Evolutionary conservation across 2,329 filamentous ascomycete species (phyloP).

Genomic region (Ophiostoma sp.): DNA sequence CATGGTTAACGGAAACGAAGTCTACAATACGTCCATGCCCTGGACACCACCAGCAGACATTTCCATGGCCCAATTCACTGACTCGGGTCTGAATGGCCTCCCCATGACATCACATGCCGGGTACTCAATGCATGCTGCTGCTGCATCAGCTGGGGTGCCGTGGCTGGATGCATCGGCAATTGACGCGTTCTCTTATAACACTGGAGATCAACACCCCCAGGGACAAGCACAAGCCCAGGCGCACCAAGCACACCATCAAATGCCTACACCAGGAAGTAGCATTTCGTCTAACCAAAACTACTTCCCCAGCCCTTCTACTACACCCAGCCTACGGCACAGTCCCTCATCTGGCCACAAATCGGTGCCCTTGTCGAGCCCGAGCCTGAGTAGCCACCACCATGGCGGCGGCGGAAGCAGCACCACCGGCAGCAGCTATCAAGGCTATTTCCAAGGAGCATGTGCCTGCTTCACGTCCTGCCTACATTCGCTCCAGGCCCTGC

Average conservation of each 20-base stretch:
- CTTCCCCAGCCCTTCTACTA: slow-evolving; percentile 39
- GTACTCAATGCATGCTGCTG: slow-evolving; percentile 34
- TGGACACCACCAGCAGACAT: slow-evolving; percentile 40
- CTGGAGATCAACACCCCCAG: background rate
- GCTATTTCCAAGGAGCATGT: slow-evolving; percentile 32
- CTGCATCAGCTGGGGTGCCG: slow-evolving; percentile 23
- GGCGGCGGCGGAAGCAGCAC: background rate
- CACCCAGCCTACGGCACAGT: slow-evolving; percentile 35
- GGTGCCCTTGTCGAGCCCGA: slow-evolving; percentile 24
- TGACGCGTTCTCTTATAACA: slow-evolving; percentile 35
- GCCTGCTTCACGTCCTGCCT: slow-evolving; percentile 45
- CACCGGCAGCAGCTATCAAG: background rate
- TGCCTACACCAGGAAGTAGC: slow-evolving; percentile 36
- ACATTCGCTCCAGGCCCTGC: slow-evolving; percentile 44
- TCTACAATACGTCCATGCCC: slow-evolving; percentile 37
- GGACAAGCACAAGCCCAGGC: background rate
- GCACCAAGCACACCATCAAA: slow-evolving; percentile 23
- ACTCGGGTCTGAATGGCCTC: slow-evolving; percentile 33
- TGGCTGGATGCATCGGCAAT: slow-evolving; percentile 23
- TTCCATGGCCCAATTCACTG: slow-evolving; percentile 33
- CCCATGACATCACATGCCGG: slow-evolving; percentile 37
- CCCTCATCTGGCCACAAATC: slow-evolving; percentile 32
- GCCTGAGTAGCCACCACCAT: background rate
- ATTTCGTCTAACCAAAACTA: slow-evolving; percentile 32
- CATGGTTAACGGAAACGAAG: slow-evolving; percentile 28